phyloP scores from a whole-genome alignment of 305 asterid genomes.

The Euphrasia arctica region DNA sequence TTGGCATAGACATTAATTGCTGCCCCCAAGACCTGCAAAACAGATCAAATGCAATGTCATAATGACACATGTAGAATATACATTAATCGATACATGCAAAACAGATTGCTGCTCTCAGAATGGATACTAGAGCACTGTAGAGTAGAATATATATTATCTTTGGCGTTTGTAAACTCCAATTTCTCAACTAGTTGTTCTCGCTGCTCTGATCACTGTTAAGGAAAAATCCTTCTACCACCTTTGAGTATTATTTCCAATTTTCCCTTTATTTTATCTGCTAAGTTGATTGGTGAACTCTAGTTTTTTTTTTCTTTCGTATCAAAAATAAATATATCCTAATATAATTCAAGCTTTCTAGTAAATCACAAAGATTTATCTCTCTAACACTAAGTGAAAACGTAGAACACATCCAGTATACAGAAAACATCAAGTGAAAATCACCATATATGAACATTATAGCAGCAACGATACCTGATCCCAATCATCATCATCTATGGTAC shows the following conservation, averaged over 20 bases:
- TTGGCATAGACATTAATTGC: constrained; percentile 97
- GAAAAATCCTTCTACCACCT: no score
- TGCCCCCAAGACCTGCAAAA: constrained; percentile 86
- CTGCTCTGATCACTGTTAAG: no score
- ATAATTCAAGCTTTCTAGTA: background rate
- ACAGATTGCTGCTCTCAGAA: constrained; percentile 16
- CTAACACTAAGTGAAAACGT: background rate
- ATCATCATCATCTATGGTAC: constrained; percentile 93
- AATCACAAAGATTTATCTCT: background rate
- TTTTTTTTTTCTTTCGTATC: background rate
- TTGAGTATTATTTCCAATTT: no score
- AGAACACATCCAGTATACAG: background rate
- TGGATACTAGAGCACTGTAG: background rate
- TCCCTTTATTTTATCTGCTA: no score
- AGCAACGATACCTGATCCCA: constrained; percentile 82
- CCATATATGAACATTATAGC: constrained; percentile 10
- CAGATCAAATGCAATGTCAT: constrained; percentile 15
- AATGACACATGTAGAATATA: background rate
- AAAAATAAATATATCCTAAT: background rate
- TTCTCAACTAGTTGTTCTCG: no score
- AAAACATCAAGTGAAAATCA: background rate
- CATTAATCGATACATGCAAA: constrained; percentile 13
- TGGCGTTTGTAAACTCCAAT: no score
- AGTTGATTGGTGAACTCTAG: no score
- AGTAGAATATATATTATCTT: background rate